These are phyloP conservation scores for Mycena rebaudengoi DNA, from an alignment of 768 basidiomycete genomes.

Conservation along the genomic window DNA sequence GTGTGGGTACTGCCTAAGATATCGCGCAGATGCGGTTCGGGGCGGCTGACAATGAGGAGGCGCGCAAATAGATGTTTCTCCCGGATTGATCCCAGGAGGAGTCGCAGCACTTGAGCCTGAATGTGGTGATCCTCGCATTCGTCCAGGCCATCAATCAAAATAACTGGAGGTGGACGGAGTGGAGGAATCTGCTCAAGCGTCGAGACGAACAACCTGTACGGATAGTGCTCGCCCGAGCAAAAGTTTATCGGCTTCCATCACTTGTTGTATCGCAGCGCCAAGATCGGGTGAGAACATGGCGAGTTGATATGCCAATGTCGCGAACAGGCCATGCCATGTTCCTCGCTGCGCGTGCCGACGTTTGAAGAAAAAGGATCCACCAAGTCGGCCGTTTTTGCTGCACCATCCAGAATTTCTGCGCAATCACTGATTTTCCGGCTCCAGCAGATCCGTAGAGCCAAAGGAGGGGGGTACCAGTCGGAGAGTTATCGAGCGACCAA, in stretches of 20 bases:
- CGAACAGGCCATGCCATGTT: conserved; percentile 29
- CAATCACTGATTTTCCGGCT: conserved; percentile 29
- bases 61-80: background rate
- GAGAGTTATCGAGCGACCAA: background rate
- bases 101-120: background rate
- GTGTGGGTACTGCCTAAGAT: background rate
- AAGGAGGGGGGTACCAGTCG: background rate
- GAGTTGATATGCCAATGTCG: conserved; percentile 39
- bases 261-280: conserved; percentile 1
- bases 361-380: conserved; percentile 44
- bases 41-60: background rate
- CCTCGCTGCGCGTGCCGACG: conserved; percentile 32
- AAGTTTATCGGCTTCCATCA: conserved; percentile 14
- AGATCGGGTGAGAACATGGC: conserved; percentile 5
- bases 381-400: conserved; percentile 24
- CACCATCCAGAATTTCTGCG: conserved; percentile 20
- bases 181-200: background rate
- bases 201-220: conserved; percentile 25
- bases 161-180: background rate
- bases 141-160: background rate
- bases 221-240: conserved; percentile 8
- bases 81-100: background rate
- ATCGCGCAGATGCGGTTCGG: background rate
- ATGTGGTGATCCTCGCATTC: background rate
- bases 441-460: conserved; percentile 30